phyloP scores from a whole-genome alignment of 2,329 filamentous ascomycete genomes.

The Stachybotrys elegans region DNA sequence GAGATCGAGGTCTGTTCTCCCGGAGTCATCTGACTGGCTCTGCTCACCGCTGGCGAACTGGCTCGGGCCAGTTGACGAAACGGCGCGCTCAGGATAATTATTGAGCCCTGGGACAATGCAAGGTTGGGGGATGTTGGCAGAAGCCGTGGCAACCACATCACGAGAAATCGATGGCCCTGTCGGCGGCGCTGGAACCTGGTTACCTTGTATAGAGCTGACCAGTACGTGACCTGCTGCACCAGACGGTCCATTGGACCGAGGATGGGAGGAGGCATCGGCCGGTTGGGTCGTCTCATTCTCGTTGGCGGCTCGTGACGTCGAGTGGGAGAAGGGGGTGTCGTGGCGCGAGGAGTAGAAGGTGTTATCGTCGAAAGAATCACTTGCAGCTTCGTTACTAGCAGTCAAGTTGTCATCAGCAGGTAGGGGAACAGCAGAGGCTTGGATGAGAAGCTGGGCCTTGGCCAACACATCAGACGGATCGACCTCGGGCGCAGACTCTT shows the following conservation, averaged over 20 bases:
- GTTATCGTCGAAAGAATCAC: slow-evolving; percentile 86
- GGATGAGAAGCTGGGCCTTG: slow-evolving; percentile 66
- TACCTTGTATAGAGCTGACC: no score
- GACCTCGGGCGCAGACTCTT: slow-evolving; percentile 60
- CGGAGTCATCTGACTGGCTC: slow-evolving; percentile 37
- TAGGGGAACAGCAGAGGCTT: slow-evolving; percentile 58
- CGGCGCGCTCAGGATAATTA: slow-evolving; percentile 16
- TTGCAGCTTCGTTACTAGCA: slow-evolving; percentile 57
- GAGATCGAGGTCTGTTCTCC: slow-evolving; percentile 21
- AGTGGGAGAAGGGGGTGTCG: slow-evolving; percentile 62
- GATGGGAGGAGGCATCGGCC: no score
- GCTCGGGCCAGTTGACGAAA: slow-evolving; percentile 8
- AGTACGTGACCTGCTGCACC: no score
- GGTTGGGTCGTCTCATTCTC: no score
- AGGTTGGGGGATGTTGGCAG: slow-evolving; percentile 9
- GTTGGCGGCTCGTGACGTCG: slow-evolving; percentile 44
- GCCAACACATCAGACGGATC: slow-evolving; percentile 68
- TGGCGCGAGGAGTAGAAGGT: slow-evolving; percentile 95
- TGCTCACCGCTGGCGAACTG: slow-evolving; percentile 32
- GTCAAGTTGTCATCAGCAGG: slow-evolving; percentile 47
- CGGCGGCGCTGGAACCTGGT: slow-evolving; percentile 2
- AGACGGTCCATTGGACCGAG: no score
- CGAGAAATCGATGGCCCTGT: slow-evolving; percentile 8
- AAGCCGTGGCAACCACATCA: no score
- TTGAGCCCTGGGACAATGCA: slow-evolving; percentile 26